Conservation (phyloP, 352 stramenopile genomes). For the Phytophthora uliginosa region DNA sequence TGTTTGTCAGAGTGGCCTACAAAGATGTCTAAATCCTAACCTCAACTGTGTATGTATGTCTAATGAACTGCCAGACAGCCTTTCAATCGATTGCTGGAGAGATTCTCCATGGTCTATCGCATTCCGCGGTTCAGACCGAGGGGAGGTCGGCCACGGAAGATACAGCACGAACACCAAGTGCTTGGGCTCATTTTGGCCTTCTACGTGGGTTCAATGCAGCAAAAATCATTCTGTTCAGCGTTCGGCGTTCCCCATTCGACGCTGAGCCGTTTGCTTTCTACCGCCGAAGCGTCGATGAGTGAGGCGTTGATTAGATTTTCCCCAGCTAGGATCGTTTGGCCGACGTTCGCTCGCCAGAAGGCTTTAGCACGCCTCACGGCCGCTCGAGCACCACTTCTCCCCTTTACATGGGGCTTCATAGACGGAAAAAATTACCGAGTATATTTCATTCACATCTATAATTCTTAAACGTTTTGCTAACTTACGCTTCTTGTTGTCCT, state of each 20-base stretch:
- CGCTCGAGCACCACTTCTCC: conserved; percentile 11
- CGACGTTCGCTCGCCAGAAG: not conserved
- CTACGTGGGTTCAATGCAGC: conserved; percentile 23
- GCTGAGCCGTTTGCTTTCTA: conserved; percentile 1
- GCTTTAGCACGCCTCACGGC: not conserved
- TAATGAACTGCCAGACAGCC: not conserved
- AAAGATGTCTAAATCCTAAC: not conserved
- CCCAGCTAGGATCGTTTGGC: conserved; percentile 14
- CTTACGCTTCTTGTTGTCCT: too few species aligned
- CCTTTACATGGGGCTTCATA: conserved; percentile 5
- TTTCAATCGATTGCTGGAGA: not conserved
- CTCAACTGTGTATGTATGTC: not conserved
- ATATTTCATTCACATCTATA: not conserved
- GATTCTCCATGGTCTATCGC: not conserved
- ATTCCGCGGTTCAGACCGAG: not conserved
- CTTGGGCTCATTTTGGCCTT: conserved; percentile 25
- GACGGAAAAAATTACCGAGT: conserved; percentile 4
- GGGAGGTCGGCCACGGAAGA: conserved; percentile 18
- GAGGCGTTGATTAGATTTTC: not conserved
- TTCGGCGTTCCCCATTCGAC: conserved; percentile 19
- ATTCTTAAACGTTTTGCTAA: not conserved
- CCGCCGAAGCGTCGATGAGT: not conserved
- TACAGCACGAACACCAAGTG: conserved; percentile 24
- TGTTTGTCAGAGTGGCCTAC: not conserved
- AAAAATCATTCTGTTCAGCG: not conserved